Conservation (phyloP, 2,329 filamentous ascomycete genomes). For the Emydomyces testavorans region DNA sequence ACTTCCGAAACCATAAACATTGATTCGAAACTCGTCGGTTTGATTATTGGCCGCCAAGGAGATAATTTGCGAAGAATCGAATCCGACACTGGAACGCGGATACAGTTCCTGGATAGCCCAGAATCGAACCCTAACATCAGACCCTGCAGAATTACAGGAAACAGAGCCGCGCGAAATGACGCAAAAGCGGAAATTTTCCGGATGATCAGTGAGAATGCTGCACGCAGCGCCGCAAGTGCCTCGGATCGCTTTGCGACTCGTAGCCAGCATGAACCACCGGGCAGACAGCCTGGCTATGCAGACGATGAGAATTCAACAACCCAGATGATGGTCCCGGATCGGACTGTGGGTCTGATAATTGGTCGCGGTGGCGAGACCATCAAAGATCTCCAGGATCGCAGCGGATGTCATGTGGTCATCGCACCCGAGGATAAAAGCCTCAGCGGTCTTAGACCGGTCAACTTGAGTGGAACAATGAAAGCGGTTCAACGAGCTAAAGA, state of each 20-base stretch:
- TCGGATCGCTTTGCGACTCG: conserved; percentile 15
- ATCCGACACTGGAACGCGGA: conserved; percentile 65
- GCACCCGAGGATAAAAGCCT: conserved; percentile 87
- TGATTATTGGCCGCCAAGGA: conserved; percentile 83
- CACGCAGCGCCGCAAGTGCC: conserved; percentile 20
- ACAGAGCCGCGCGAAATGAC: conserved; percentile 57
- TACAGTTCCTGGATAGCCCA: conserved; percentile 73
- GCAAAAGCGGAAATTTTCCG: conserved; percentile 74
- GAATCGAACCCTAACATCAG: conserved; percentile 60
- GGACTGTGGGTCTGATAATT: conserved; percentile 85
- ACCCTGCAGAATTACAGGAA: conserved; percentile 76
- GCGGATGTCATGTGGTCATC: conserved; percentile 92
- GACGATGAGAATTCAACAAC: conserved; percentile 74
- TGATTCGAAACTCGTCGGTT: conserved; percentile 72
- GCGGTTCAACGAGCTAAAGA: conserved; percentile 71
- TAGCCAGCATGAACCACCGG: neutral
- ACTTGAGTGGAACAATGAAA: conserved; percentile 68
- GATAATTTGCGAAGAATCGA: conserved; percentile 83
- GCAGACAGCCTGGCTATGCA: conserved; percentile 1
- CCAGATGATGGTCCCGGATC: conserved; percentile 90
- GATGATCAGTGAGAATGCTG: conserved; percentile 73
- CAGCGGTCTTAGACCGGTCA: conserved; percentile 79
- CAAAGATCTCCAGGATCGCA: conserved; percentile 78
- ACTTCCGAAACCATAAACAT: conserved; percentile 74
- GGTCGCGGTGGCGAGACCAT: conserved; percentile 91